Base-by-base conservation (phyloP, 306 rosid species). In the Phaseolus lunatus region DNA sequence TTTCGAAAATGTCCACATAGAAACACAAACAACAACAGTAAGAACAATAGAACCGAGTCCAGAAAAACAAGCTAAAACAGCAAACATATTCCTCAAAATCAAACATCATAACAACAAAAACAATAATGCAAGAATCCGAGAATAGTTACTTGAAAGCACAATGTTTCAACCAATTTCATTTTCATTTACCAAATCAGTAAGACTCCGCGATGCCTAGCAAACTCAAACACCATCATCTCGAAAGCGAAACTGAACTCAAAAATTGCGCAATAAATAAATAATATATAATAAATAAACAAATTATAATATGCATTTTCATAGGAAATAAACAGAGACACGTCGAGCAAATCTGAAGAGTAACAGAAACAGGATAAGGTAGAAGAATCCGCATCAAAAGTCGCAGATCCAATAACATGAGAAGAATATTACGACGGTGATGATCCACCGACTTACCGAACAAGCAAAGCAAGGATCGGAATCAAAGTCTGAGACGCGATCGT, bases 361-460 rank as follows among this genome's bases (percentile, higher is more conserved):
- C 35, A 18, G 23, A 64, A 67, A 48, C 0, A 67, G 9, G 18
- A 39, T 29, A 41, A 1, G 50, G 33, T 16, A 18, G 2, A 68
- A 29, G 0, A 77, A 80, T 83, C 75, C 39, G 52, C 13, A 54
- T 45, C 19, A 44, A 57, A 67, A 76, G 59, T n/a, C 3, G 49
- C 72, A 86, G 89, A 83, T 86, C 89, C 85, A 73, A 53, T 26
- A 50, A 59, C 6, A 14, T 24, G 20, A 79, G 53, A 71, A 39
- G 59, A 41, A 50, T 22, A 50, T 5, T 53, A 62, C 22, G 54
- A 48, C 20, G 63, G 53, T 8, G 84, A 61, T 70, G 65, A 72
- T 86, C 81, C 81, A 73, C 83, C 89, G 83, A 83, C 87, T 86
- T 83, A 86, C 89, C 76, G 72, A 65, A 65, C 59, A 78, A 76